A percentile compares a stretch with the other conserved stretches of the same genome.
Evolutionary conservation across 768 basidiomycete genomes (phyloP).

Genomic region (Leccinum incarnatum): DNA sequence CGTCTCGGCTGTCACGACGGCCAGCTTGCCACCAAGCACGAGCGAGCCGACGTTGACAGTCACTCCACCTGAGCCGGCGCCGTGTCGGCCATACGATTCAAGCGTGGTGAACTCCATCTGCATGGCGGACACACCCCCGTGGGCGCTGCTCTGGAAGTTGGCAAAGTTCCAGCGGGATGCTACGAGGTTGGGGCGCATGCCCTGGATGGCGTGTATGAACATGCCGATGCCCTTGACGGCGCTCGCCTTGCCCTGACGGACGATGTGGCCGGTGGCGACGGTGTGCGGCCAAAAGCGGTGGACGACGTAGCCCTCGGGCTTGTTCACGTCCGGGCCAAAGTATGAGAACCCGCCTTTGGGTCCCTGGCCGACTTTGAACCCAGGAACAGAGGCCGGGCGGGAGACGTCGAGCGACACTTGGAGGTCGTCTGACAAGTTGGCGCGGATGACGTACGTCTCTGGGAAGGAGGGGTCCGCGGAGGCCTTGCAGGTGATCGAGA

Average conservation of each 20-base stretch:
- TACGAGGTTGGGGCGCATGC: constrained; percentile 94
- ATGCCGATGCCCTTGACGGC: constrained; percentile 66
- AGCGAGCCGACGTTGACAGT: constrained; percentile 82
- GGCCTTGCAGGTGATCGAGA: constrained; percentile 65
- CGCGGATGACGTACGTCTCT: constrained; percentile 78
- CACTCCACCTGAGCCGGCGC: constrained; percentile 79
- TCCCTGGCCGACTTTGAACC: constrained; percentile 90
- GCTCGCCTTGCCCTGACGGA: constrained; percentile 60
- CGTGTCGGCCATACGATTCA: constrained; percentile 73
- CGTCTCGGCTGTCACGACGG: constrained; percentile 75
- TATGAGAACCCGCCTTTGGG: constrained; percentile 87
- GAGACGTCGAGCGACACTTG: constrained; percentile 75
- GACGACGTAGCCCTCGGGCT: constrained; percentile 81
- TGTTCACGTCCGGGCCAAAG: constrained; percentile 67
- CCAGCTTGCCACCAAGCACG: constrained; percentile 78
- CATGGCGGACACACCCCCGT: constrained; percentile 77
- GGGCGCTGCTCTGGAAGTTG: constrained; percentile 76
- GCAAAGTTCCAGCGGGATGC: constrained; percentile 95
- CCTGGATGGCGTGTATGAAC: constrained; percentile 96
- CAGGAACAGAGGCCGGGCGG: constrained; percentile 68
- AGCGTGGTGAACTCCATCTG: constrained; percentile 96
- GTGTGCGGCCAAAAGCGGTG: constrained; percentile 89
- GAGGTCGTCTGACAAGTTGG: constrained; percentile 74
- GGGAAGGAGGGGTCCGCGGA: constrained; percentile 55
- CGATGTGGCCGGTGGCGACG: constrained; percentile 61